These are phyloP conservation scores for Hypoxylon sp. DNA, from an alignment of 2,329 filamentous ascomycete genomes.

Conservation along the genomic window DNA sequence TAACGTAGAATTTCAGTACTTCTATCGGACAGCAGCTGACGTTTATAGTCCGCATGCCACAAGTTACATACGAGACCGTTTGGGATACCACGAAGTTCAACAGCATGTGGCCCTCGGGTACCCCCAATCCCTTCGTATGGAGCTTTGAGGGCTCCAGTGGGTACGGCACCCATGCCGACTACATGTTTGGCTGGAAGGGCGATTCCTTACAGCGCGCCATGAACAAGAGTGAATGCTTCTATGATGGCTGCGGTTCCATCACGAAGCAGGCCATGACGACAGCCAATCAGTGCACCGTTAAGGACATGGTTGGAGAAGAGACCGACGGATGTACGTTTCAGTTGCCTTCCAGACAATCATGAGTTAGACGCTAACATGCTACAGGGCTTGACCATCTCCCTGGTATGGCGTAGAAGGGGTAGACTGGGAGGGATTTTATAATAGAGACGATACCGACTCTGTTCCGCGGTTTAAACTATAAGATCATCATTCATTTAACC, in stretches of 20 bases:
- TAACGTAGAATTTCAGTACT: neutral
- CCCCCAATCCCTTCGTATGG: conserved; percentile 52
- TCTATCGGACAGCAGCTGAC: neutral
- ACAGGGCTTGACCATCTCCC: conserved; percentile 45
- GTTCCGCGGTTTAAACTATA: neutral
- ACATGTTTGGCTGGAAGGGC: conserved; percentile 46
- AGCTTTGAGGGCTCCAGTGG: conserved; percentile 52
- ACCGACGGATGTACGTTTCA: conserved; percentile 51
- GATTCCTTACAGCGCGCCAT: conserved; percentile 53
- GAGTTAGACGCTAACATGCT: conserved; percentile 25
- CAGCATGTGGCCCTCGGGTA: conserved; percentile 54
- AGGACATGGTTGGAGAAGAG: conserved; percentile 49
- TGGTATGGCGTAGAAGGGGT: conserved; percentile 34
- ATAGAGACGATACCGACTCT: neutral
- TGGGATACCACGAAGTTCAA: conserved; percentile 59
- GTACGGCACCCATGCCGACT: conserved; percentile 49
- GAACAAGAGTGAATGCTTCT: conserved; percentile 58
- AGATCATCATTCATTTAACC: neutral
- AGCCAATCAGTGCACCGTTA: conserved; percentile 51
- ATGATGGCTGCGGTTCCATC: conserved; percentile 53
- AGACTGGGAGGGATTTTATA: neutral
- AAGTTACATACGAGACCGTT: conserved; percentile 60
- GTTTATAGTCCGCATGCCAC: conserved; percentile 54
- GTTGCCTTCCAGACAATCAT: neutral
- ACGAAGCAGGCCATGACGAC: conserved; percentile 50